phyloP scores from a whole-genome alignment of 208 protist species.

The Trypanosoma grayi region DNA sequence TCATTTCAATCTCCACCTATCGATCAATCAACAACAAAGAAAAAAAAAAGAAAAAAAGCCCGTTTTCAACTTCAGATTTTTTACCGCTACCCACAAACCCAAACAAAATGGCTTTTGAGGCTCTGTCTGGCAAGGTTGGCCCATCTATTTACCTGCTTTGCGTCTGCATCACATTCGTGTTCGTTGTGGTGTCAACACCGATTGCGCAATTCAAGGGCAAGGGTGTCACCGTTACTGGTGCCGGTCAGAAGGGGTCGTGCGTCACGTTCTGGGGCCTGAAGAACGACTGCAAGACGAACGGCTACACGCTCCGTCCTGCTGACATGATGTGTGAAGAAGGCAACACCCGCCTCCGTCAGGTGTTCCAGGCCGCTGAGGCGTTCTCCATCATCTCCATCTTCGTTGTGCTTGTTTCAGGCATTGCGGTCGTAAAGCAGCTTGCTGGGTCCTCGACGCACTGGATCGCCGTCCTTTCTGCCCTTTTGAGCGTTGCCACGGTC shows the following conservation, averaged over 20 bases:
- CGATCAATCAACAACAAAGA: too few species aligned
- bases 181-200: constrained; percentile 42
- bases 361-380: constrained; percentile 50
- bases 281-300: constrained; percentile 37
- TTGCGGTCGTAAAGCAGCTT: constrained; percentile 34
- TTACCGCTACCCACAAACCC: not conserved
- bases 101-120: constrained; percentile 48
- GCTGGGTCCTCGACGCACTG: constrained; percentile 27
- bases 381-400: constrained; percentile 63
- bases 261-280: constrained; percentile 55
- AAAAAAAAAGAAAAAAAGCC: too few species aligned
- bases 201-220: constrained; percentile 56
- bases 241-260: constrained; percentile 35
- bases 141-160: constrained; percentile 42
- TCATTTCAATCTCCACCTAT: not conserved
- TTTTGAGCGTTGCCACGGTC: constrained; percentile 20
- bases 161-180: constrained; percentile 47
- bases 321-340: constrained; percentile 14
- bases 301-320: constrained; percentile 36
- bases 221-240: constrained; percentile 8
- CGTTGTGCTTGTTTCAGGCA: constrained; percentile 27
- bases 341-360: constrained; percentile 18
- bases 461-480: constrained; percentile 25
- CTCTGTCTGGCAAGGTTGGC: constrained; percentile 34
- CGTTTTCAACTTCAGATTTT: too few species aligned